phyloP scores from a whole-genome alignment of 208 protist genomes.

The Leishmania guyanensis region DNA sequence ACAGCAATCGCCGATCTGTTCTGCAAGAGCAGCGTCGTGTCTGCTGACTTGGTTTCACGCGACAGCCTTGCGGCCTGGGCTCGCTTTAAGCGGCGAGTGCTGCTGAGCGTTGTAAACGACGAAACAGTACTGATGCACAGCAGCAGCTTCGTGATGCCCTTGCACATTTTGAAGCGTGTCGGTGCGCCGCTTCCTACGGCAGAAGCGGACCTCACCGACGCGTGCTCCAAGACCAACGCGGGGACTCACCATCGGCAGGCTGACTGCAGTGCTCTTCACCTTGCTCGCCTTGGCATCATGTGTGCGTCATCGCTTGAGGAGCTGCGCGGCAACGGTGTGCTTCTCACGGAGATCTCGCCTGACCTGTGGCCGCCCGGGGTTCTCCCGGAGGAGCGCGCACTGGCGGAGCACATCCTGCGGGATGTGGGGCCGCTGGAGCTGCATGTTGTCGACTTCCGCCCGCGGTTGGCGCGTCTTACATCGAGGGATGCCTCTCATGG shows the following conservation, averaged over 20 bases:
- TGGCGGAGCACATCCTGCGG: constrained; percentile 35
- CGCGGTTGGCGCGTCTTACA: background rate
- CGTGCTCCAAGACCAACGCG: background rate
- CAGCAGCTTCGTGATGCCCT: constrained; percentile 36
- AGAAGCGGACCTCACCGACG: background rate
- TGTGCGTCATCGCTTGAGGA: constrained; percentile 10
- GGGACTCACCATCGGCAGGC: background rate
- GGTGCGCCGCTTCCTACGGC: background rate
- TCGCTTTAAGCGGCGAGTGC: constrained; percentile 35
- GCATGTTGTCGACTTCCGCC: constrained; percentile 42
- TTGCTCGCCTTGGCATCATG: constrained; percentile 12
- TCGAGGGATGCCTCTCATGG: background rate
- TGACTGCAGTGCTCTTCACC: constrained; percentile 5
- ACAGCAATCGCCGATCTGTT: constrained; percentile 50
- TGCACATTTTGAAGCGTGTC: constrained; percentile 9
- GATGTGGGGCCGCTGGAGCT: constrained; percentile 41
- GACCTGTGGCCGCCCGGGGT: constrained; percentile 38
- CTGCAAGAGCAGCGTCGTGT: constrained; percentile 26
- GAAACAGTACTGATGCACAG: constrained; percentile 47
- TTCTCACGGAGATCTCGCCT: background rate
- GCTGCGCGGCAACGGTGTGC: constrained; percentile 17
- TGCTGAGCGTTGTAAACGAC: constrained; percentile 43
- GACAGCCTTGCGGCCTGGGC: constrained; percentile 32
- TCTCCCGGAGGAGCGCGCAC: constrained; percentile 35
- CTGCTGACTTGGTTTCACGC: constrained; percentile 20